Evolutionary conservation across 2,329 filamentous ascomycete genomes (phyloP).

Genomic region (Onygena corvina): DNA sequence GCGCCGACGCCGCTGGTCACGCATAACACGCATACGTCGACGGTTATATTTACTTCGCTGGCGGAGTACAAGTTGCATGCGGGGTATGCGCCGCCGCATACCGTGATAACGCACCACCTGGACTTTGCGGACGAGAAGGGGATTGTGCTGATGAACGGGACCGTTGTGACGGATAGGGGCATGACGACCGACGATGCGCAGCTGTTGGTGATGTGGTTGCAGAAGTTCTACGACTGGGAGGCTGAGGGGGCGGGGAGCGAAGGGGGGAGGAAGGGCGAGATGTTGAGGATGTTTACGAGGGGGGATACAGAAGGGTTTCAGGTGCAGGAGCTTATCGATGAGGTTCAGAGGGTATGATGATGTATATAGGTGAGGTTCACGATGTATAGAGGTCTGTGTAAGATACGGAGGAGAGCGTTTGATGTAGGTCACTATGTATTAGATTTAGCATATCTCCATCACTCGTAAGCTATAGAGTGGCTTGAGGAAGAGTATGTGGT

Average conservation of each 20-base stretch:
- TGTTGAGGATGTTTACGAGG: constrained; percentile 69
- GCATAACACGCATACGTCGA: constrained; percentile 48
- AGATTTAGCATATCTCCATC: not conserved
- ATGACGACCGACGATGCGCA: constrained; percentile 70
- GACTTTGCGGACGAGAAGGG: constrained; percentile 65
- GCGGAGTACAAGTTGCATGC: constrained; percentile 86
- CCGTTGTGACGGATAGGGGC: constrained; percentile 62
- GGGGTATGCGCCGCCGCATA: constrained; percentile 83
- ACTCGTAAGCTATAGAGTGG: not conserved
- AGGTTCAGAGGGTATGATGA: constrained; percentile 53
- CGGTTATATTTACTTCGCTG: constrained; percentile 84
- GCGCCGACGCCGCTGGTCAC: constrained; percentile 25
- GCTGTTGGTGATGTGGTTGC: constrained; percentile 83
- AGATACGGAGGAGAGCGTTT: not conserved
- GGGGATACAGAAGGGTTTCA: constrained; percentile 65
- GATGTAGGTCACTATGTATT: not conserved
- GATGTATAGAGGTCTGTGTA: not conserved
- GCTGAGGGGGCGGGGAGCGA: constrained; percentile 39
- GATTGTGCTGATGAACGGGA: constrained; percentile 75
- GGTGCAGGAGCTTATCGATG: constrained; percentile 73
- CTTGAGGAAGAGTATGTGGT: not conserved
- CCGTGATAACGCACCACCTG: constrained; percentile 80
- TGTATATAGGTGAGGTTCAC: not conserved
- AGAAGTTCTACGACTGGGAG: constrained; percentile 71
- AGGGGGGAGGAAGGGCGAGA: constrained; percentile 49